phyloP scores from a whole-genome alignment of 1,284 basidiomycete genomes.

The Exsudoporus floridanus region DNA sequence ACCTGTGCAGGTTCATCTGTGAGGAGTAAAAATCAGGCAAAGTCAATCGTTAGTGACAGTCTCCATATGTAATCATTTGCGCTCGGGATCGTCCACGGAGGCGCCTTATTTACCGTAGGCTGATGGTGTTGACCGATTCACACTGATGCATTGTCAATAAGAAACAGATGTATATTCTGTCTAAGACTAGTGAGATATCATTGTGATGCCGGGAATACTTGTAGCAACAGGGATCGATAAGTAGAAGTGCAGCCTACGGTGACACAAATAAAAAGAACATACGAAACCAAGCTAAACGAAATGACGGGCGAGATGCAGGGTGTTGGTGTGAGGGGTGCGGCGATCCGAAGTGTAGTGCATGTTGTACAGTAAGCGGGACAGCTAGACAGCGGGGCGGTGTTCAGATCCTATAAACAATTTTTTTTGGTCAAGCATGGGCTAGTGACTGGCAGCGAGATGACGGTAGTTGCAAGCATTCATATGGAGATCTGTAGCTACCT shows the following conservation, averaged over 20 bases:
- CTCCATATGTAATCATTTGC: not conserved
- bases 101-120: not conserved
- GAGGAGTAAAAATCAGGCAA: not conserved
- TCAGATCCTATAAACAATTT: slow-evolving; percentile 15
- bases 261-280: slow-evolving; percentile 32
- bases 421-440: slow-evolving; percentile 12
- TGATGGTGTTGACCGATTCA: not conserved
- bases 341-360: slow-evolving; percentile 25
- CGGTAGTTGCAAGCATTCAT: not conserved
- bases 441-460: not conserved
- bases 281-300: slow-evolving; percentile 24
- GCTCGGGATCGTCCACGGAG: not conserved
- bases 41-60: not conserved
- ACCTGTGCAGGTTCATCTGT: not conserved
- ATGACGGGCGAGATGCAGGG: slow-evolving; percentile 23
- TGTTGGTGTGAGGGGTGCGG: slow-evolving; percentile 12
- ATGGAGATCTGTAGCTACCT: slow-evolving; percentile 2
- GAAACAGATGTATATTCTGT: slow-evolving; percentile 25
- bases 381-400: slow-evolving; percentile 18
- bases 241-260: slow-evolving; percentile 28
- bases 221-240: slow-evolving; percentile 35
- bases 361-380: slow-evolving; percentile 30
- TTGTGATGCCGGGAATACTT: slow-evolving; percentile 32
- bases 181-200: slow-evolving; percentile 34
- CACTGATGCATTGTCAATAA: slow-evolving; percentile 12